A percentile compares a stretch with the other conserved stretches of the same genome.
Conservation (phyloP, 306 rosid species). For the Vicia villosa region DNA sequence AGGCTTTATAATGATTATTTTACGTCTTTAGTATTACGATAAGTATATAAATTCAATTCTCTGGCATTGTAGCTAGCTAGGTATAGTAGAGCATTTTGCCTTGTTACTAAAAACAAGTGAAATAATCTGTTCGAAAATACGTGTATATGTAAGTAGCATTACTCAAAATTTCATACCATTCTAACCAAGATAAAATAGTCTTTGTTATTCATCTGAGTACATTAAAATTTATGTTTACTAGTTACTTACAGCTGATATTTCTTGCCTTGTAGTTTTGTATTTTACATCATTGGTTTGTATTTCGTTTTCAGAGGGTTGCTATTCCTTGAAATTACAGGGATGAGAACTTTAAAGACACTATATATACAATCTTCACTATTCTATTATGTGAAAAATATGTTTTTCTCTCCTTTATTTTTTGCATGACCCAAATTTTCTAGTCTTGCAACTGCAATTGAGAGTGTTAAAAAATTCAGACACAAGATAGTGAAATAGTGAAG, state of each 20-base stretch:
- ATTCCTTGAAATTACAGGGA: neutral
- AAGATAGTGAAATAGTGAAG: neutral
- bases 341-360: neutral
- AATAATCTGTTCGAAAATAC: too few species aligned
- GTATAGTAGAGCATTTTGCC: neutral
- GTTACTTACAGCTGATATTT: neutral
- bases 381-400: neutral
- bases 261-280: neutral
- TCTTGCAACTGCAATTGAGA: neutral
- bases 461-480: neutral
- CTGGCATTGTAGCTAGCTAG: neutral
- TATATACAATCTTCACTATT: neutral
- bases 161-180: neutral
- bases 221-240: neutral
- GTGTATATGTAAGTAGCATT: too few species aligned
- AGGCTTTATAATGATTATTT: neutral
- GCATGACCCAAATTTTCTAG: conserved; percentile 1
- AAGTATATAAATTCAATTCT: neutral
- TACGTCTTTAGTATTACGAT: neutral
- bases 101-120: neutral
- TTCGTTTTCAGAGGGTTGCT: neutral
- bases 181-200: neutral
- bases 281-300: neutral
- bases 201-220: neutral
- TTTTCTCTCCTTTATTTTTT: neutral